Conservation (phyloP, 2,329 filamentous ascomycete genomes). For the Apiospora pterosperma region DNA sequence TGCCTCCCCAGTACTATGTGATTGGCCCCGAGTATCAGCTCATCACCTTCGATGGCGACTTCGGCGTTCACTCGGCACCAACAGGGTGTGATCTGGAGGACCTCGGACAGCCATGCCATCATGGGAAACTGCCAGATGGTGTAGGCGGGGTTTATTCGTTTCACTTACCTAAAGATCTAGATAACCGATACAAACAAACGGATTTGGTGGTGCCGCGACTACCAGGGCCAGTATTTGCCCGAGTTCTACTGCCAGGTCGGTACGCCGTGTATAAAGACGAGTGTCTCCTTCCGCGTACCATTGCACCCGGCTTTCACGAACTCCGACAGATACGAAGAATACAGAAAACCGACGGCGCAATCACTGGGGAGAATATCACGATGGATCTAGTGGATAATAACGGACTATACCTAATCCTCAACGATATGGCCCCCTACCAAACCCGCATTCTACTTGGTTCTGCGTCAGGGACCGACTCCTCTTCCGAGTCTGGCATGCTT, state of each 20-base stretch:
- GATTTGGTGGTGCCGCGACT: not conserved
- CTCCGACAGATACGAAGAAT: not conserved
- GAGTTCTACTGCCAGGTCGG: not conserved
- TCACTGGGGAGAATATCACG: not conserved
- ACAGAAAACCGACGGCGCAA: not conserved
- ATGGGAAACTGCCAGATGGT: not conserved
- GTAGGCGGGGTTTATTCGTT: not conserved
- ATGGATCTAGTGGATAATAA: not conserved
- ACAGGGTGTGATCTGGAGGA: not conserved
- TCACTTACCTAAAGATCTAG: not conserved
- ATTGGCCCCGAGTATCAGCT: not conserved
- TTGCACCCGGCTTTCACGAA: not conserved
- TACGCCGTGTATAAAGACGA: not conserved
- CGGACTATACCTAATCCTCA: not conserved
- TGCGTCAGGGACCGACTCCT: not conserved
- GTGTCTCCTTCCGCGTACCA: not conserved
- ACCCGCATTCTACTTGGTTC: not conserved
- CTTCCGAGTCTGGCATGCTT: not conserved
- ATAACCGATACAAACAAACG: not conserved
- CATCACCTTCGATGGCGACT: not conserved
- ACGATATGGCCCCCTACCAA: not conserved
- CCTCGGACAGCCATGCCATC: not conserved
- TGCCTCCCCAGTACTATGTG: not conserved
- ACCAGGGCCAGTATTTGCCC: not conserved
- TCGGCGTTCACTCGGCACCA: not conserved